Percentiles rank a stretch among this genome's conserved stretches.
These are phyloP conservation scores for Ophiostoma australiae DNA, from an alignment of 2,329 filamentous ascomycete genomes.

Conservation along the genomic window DNA sequence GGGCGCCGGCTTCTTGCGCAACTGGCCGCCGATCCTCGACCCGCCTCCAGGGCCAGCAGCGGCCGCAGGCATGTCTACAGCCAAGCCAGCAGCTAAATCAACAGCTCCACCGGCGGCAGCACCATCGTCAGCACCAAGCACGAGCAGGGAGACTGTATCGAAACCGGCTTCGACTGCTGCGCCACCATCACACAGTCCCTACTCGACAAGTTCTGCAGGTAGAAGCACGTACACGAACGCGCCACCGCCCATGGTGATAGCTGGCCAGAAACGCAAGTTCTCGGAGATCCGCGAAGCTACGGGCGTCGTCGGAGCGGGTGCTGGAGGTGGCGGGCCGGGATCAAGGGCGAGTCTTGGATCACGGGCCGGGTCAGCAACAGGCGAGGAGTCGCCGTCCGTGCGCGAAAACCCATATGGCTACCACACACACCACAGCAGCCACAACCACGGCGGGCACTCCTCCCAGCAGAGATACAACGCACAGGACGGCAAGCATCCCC, in stretches of 20 bases:
- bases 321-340: slow-evolving; percentile 1
- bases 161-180: neutral
- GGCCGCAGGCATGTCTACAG: neutral
- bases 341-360: slow-evolving; percentile 14
- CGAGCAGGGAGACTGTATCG: neutral
- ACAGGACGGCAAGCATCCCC: slow-evolving; percentile 9
- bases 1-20: neutral
- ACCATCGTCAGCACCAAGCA: neutral
- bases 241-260: slow-evolving; percentile 31
- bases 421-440: slow-evolving; percentile 16
- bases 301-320: slow-evolving; percentile 16
- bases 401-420: slow-evolving; percentile 20
- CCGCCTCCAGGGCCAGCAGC: neutral
- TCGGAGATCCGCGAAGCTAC: slow-evolving; percentile 30
- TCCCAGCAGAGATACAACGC: slow-evolving; percentile 17
- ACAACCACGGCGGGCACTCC: neutral
- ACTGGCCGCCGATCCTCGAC: neutral
- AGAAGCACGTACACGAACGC: neutral
- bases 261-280: slow-evolving; percentile 41
- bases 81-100: neutral
- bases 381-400: slow-evolving; percentile 22
- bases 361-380: slow-evolving; percentile 14
- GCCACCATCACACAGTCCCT: neutral
- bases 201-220: neutral
- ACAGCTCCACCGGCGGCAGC: neutral